Conservation (phyloP, 169 alveolate genomes). For the Plasmodium vivax region DNA sequence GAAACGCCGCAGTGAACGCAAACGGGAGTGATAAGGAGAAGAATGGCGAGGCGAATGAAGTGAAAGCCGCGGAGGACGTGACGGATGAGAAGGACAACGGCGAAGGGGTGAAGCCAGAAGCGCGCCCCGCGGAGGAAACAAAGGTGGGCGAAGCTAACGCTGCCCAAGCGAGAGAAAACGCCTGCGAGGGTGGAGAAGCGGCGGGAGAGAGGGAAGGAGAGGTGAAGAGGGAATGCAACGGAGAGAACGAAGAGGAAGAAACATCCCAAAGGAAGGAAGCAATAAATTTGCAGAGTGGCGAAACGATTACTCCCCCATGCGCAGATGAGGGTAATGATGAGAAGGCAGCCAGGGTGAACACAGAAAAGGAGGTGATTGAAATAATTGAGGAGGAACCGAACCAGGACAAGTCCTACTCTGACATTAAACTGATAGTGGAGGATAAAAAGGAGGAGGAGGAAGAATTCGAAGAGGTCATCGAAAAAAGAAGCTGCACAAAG, state of each 20-base stretch:
- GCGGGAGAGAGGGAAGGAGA: neutral
- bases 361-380: neutral
- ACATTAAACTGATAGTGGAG: neutral
- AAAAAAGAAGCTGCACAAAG: neutral
- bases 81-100: neutral
- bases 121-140: neutral
- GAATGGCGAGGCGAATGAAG: neutral
- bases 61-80: neutral
- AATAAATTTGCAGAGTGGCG: neutral
- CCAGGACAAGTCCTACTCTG: neutral
- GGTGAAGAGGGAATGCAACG: neutral
- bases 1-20: neutral
- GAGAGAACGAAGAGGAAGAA: neutral
- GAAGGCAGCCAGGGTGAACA: neutral
- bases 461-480: constrained; percentile 13
- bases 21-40: neutral
- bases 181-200: neutral
- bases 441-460: neutral
- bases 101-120: neutral
- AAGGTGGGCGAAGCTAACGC: neutral
- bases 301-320: neutral
- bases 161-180: neutral
- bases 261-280: neutral
- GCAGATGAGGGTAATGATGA: neutral
- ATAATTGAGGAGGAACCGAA: neutral